Percentiles rank a stretch among this genome's conserved stretches.
phyloP scores from a whole-genome alignment of 2,329 filamentous ascomycete species.

The Tolypocladium sp. region DNA sequence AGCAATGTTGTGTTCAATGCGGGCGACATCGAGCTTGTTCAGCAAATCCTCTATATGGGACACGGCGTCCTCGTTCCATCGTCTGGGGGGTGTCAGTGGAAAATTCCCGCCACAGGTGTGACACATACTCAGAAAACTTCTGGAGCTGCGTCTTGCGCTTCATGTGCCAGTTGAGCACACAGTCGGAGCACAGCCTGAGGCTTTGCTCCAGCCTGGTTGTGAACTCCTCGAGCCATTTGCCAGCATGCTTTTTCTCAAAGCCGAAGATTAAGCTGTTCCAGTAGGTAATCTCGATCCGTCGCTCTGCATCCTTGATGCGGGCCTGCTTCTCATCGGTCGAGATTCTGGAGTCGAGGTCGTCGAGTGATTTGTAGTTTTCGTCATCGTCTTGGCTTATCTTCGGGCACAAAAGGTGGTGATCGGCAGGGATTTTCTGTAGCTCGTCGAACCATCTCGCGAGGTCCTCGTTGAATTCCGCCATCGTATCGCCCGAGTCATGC shows the following conservation, averaged over 20 bases:
- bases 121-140: slow-evolving; percentile 48
- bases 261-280: slow-evolving; percentile 62
- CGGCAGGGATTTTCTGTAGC: slow-evolving; percentile 31
- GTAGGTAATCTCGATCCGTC: slow-evolving; percentile 53
- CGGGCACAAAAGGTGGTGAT: slow-evolving; percentile 60
- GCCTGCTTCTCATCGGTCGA: slow-evolving; percentile 39
- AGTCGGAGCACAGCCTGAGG: slow-evolving; percentile 57
- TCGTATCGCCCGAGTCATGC: slow-evolving; percentile 13
- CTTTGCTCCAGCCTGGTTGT: slow-evolving; percentile 45
- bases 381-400: slow-evolving; percentile 52
- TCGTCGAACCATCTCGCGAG: slow-evolving; percentile 33
- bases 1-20: slow-evolving; percentile 52
- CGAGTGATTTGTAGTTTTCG: slow-evolving; percentile 44
- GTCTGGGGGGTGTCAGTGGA: slow-evolving; percentile 18
- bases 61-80: slow-evolving; percentile 42
- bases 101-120: neutral
- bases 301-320: slow-evolving; percentile 44
- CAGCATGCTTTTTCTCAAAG: slow-evolving; percentile 51
- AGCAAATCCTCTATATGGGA: slow-evolving; percentile 45
- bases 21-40: slow-evolving; percentile 49
- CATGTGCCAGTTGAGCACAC: slow-evolving; percentile 67
- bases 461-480: slow-evolving; percentile 30
- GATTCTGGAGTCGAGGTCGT: slow-evolving; percentile 42
- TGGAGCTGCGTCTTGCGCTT: slow-evolving; percentile 54
- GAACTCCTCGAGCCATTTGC: slow-evolving; percentile 52